These are phyloP conservation scores for Nissolia schottii DNA, from an alignment of 306 rosid species.

Conservation along the genomic window DNA sequence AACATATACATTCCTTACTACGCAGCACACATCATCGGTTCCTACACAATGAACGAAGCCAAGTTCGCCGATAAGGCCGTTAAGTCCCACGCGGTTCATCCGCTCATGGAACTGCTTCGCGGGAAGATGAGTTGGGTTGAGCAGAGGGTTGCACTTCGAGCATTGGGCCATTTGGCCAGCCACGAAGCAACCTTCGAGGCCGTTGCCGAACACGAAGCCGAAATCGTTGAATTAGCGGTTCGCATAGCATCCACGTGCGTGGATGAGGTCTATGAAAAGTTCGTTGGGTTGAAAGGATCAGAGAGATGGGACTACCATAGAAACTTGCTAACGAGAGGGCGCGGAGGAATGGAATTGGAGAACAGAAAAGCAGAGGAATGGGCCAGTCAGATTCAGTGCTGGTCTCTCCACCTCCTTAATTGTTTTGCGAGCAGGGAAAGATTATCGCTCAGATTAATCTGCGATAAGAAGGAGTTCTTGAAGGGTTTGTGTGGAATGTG, in stretches of 20 bases:
- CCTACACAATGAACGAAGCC: slow-evolving; percentile 55
- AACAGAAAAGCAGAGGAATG: slow-evolving; percentile 69
- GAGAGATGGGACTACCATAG: slow-evolving; percentile 55
- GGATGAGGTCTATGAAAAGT: slow-evolving; percentile 39
- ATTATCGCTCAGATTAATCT: slow-evolving; percentile 44
- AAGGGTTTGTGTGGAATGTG: slow-evolving; percentile 42
- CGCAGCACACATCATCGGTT: slow-evolving; percentile 76
- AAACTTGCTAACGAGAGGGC: slow-evolving; percentile 54
- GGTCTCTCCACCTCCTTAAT: slow-evolving; percentile 57
- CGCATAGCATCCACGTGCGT: slow-evolving; percentile 40
- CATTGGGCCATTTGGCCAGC: slow-evolving; percentile 57
- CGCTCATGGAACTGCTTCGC: slow-evolving; percentile 50
- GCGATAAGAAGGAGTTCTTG: slow-evolving; percentile 41
- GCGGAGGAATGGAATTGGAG: slow-evolving; percentile 55
- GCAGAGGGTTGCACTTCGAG: slow-evolving; percentile 65
- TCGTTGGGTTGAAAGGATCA: slow-evolving; percentile 35
- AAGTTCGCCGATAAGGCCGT: slow-evolving; percentile 47
- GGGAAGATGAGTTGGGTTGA: slow-evolving; percentile 79
- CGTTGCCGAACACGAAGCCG: slow-evolving; percentile 33
- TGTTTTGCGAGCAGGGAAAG: slow-evolving; percentile 54
- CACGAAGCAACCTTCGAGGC: slow-evolving; percentile 47
- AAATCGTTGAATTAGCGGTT: slow-evolving; percentile 41
- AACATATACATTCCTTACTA: slow-evolving; percentile 74
- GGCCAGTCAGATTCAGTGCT: slow-evolving; percentile 63
- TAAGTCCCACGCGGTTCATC: slow-evolving; percentile 44